Evolutionary conservation across 2,329 filamentous ascomycete genomes (phyloP).

Genomic region (Hymenoscyphus albidus): DNA sequence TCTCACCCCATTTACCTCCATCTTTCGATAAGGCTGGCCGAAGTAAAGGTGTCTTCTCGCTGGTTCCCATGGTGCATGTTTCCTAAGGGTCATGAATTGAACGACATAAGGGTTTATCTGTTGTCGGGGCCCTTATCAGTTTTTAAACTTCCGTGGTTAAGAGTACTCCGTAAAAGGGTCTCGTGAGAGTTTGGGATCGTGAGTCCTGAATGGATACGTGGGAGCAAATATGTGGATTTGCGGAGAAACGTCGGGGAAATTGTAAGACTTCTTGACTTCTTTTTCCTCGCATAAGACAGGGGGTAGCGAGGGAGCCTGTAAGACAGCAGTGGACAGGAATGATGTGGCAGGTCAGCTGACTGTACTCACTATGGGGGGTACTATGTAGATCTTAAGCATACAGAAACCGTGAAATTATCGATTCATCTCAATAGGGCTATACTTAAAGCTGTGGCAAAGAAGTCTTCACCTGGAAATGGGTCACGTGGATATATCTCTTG

Average conservation of each 20-base stretch:
- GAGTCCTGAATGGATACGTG: not conserved
- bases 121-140: not conserved
- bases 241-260: not conserved
- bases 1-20: not conserved
- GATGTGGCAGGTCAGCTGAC: no score
- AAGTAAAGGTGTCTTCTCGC: not conserved
- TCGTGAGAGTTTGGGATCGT: not conserved
- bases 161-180: not conserved
- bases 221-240: not conserved
- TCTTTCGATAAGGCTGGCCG: not conserved
- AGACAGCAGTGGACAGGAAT: no score
- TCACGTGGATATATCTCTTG: no score
- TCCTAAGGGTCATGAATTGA: not conserved
- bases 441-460: no score
- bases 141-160: not conserved
- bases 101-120: not conserved
- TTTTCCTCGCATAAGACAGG: no score
- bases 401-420: no score
- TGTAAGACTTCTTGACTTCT: no score
- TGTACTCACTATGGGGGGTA: no score
- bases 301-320: no score
- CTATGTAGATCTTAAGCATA: no score
- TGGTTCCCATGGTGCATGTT: not conserved
- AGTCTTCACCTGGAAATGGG: no score
- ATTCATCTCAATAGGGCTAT: no score